Evolutionary conservation across 257 asterid genomes (phyloP), one percentile per base, ranked within the genome.

Genomic region (Solanum dulcamara): DNA sequence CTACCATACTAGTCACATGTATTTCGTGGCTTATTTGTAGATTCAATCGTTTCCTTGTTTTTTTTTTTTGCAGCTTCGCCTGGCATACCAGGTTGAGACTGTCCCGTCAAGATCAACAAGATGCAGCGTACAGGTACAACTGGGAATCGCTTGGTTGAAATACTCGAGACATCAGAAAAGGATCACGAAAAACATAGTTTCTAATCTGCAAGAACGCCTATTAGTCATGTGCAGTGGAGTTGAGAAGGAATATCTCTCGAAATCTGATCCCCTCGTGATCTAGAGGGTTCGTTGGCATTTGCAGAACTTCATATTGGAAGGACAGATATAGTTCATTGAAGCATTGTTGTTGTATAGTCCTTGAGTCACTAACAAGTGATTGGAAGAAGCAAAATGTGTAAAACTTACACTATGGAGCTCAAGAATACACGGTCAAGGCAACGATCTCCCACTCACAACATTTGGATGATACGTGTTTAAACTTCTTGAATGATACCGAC

Each of bases 211-310:
- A 88, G 96, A 93, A 80, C 96, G 99, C 48, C 92, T 95, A 20
- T 89, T 91, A 89, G 91, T 95, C 46, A 94, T 94, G 96, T 91
- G 93, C 88, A 92, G 97, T 26, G 91, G 86, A 59, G 86, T 97
- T 83, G 99, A 97, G 90, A 95, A 97, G 90, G 99, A 97, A 91
- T 97, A 91, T 81, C 94, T 94, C 62, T 92, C 98, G 1, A 92
- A 90, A 71, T 71, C 64, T 79, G 83, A 46, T 30, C 44, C 83
- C 42, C 28, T 79, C 64, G 44, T 79, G 83, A 17, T 79, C 44
- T 79, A 79, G 66, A 30, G 38, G 44, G 82, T 44, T 28, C 26
- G 5, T 79, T 9, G 11, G 30, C 12, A 24, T 79, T 79, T 28
- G 83, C 83, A 79, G n/a, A 79, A 32, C 60, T 48, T 48, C 0